phyloP scores from a whole-genome alignment of 2,329 filamentous ascomycete species.

The Sporothrix euskadiensis region DNA sequence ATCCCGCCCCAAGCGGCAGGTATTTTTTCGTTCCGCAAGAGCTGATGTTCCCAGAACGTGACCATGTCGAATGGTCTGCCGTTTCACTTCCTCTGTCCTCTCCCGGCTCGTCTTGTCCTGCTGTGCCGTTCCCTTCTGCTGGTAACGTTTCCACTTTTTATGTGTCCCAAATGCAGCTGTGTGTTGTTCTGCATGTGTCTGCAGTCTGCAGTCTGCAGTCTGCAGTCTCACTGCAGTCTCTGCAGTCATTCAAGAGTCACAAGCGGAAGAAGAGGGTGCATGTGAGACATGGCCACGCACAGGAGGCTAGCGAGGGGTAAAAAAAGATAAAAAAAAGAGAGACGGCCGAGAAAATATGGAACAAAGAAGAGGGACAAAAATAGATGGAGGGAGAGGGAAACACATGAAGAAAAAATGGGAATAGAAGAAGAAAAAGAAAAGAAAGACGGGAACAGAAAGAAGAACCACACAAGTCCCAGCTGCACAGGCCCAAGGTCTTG shows the following conservation, averaged over 20 bases:
- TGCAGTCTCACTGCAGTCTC: too few relatives aligned
- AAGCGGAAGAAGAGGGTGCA: background rate
- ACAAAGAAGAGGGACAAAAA: background rate
- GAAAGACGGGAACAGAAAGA: background rate
- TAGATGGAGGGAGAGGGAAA: background rate
- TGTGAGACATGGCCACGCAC: background rate
- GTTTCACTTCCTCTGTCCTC: background rate
- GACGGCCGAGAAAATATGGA: slow-evolving; percentile 10
- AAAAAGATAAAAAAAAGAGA: background rate
- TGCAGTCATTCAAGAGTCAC: too few relatives aligned
- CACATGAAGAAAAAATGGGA: background rate
- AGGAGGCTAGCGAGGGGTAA: background rate
- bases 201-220: background rate
- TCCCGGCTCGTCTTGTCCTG: background rate
- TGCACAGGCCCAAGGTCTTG: background rate
- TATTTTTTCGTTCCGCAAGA: background rate
- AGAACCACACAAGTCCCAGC: background rate
- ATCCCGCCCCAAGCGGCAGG: slow-evolving; percentile 14
- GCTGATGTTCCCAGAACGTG: background rate
- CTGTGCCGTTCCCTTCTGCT: background rate
- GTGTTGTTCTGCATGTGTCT: background rate
- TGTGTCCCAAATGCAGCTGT: background rate
- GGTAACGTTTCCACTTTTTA: slow-evolving; percentile 1
- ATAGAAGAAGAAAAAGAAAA: background rate
- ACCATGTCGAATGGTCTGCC: background rate